Conservation (phyloP, 169 alveolate species). For the Cryptosporidium meleagridis region DNA sequence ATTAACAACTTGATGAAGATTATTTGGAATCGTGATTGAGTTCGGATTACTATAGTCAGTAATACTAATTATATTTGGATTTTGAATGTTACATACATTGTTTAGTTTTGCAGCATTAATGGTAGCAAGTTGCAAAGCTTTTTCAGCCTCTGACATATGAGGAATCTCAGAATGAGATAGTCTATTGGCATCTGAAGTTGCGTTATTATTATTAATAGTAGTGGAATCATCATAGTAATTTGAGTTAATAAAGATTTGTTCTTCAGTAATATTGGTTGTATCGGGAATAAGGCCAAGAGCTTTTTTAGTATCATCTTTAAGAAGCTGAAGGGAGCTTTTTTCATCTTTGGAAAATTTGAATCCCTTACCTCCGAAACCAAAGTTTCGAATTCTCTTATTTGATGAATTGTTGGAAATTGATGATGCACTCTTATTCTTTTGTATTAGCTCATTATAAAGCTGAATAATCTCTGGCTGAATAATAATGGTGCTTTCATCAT, state of each 20-base stretch:
- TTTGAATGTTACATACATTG: background rate
- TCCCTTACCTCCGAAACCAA: conserved; percentile 74
- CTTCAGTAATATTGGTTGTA: conserved; percentile 24
- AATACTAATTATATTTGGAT: conserved; percentile 23
- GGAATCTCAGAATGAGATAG: background rate
- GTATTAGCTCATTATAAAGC: conserved; percentile 1
- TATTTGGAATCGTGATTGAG: conserved; percentile 9
- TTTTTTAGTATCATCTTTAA: conserved; percentile 72
- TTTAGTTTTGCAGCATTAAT: conserved; percentile 29
- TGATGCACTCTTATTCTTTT: background rate
- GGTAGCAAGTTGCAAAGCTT: conserved; percentile 60
- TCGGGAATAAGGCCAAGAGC: conserved; percentile 71
- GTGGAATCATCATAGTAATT: background rate
- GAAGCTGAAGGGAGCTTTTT: conserved; percentile 53
- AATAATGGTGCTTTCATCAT: conserved; percentile 13
- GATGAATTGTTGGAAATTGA: background rate
- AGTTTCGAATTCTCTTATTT: conserved; percentile 44
- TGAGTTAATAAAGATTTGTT: conserved; percentile 1
- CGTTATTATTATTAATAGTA: background rate
- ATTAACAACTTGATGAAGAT: conserved; percentile 51
- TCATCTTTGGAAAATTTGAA: conserved; percentile 69
- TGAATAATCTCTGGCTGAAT: conserved; percentile 20
- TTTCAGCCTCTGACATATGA: conserved; percentile 26
- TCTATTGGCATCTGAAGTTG: background rate
- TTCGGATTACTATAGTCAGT: background rate